Evolutionary conservation across 2,329 filamentous ascomycete species (phyloP).

Genomic region (Colletotrichum liriopes): DNA sequence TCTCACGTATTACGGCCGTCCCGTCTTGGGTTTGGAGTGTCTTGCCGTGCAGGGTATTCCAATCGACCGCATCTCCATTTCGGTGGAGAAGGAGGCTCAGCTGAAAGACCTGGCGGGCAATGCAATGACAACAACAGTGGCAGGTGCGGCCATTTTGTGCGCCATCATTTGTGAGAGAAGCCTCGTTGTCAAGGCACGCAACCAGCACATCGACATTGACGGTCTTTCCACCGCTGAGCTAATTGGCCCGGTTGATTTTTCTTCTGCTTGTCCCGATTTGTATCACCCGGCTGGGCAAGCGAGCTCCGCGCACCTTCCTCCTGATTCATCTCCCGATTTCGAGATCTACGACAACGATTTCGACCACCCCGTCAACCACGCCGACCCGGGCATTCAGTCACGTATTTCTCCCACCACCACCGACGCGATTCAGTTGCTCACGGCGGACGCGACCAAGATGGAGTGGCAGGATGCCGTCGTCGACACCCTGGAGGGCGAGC

Average conservation of each 20-base stretch:
- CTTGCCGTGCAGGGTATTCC: slow-evolving; percentile 80
- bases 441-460: neutral
- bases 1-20: slow-evolving; percentile 72
- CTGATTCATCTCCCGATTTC: neutral
- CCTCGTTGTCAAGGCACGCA: neutral
- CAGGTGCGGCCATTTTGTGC: slow-evolving; percentile 74
- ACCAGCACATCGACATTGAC: neutral
- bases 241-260: neutral
- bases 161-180: slow-evolving; percentile 63
- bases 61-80: slow-evolving; percentile 73
- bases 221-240: neutral
- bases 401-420: neutral
- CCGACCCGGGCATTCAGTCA: neutral
- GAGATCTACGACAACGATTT: slow-evolving; percentile 1
- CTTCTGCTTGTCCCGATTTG: neutral
- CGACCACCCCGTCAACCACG: neutral
- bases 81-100: slow-evolving; percentile 72
- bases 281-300: neutral
- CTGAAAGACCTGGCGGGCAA: slow-evolving; percentile 83
- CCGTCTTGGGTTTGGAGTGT: slow-evolving; percentile 74
- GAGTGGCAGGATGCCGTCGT: neutral
- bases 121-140: slow-evolving; percentile 83
- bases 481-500: neutral
- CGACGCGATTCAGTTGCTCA: neutral
- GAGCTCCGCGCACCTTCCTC: neutral